Evolutionary conservation across 306 rosid genomes (phyloP), one percentile per base, ranked within the genome.

Genomic region (Glycine soja): DNA sequence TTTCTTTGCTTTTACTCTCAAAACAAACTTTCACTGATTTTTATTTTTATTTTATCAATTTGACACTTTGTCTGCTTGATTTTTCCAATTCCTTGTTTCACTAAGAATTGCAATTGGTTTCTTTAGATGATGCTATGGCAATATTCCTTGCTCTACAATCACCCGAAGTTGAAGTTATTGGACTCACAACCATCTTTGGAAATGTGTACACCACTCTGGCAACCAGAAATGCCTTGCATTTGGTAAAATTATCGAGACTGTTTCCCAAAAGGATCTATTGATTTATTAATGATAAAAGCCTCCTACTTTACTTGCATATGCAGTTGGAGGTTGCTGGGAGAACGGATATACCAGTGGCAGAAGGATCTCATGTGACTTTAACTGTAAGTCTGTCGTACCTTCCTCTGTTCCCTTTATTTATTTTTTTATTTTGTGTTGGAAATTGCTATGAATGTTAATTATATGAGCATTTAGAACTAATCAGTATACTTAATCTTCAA

Each of bases 141-240:
- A 92, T 95, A 66, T 91, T 95, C 56, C 83, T 95, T 87, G 99
- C 99, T 13, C 66, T 95, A 24, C 85, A 81, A 63, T 95, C 97
- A 11, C 97, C 97, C 0, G 97, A 95, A 77, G 74, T 92, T 75
- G 81, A 95, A 81, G 97, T 95, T 67, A 83, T 95, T 83, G 99
- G 94, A 77, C 90, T 95, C 50, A 92, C 99, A 32, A 92, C 99
- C 46, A 95, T 95, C 68, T 95, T 74, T 67, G 98, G 98, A 53
- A 95, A 95, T 72, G 97, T 92, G 82, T 89, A 92, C 84, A 91
- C 99, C 19, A 91, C 95, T 61, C 87, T 95, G 13, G 94, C 97
- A 68, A 95, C 99, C n/a, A 87, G 92, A 82, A 95, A 95, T 81
- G 97, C 99, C 46, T 90, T 95, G 91, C 99, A 95, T 88, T 82